phyloP scores from a whole-genome alignment of 257 asterid species.

The Solanum piurae region DNA sequence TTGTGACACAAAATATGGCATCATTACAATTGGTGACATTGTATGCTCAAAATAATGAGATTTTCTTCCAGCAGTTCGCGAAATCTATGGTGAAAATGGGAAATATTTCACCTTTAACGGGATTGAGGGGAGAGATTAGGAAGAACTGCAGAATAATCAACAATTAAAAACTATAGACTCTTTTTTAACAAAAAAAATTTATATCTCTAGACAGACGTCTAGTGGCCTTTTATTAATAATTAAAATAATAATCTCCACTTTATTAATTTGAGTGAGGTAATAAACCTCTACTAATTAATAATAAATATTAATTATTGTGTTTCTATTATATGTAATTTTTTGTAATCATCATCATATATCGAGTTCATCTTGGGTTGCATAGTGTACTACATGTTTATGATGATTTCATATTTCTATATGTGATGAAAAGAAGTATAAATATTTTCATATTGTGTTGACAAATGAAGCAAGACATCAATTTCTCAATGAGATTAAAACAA shows the following conservation, averaged over 20 bases:
- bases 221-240: background rate
- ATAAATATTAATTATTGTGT: background rate
- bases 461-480: background rate
- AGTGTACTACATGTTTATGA: background rate
- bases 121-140: slow-evolving; percentile 57
- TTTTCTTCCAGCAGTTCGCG: slow-evolving; percentile 70
- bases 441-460: too few species aligned
- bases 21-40: slow-evolving; percentile 49
- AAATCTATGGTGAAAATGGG: slow-evolving; percentile 78
- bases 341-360: background rate
- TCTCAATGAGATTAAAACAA: background rate
- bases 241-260: background rate
- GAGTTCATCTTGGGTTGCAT: background rate
- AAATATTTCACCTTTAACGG: slow-evolving; percentile 75
- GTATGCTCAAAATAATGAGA: slow-evolving; percentile 42
- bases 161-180: background rate
- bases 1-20: slow-evolving; percentile 46
- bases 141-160: slow-evolving; percentile 60
- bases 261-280: background rate
- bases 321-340: background rate
- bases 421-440: background rate
- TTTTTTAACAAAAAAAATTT: background rate
- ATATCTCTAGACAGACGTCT: background rate
- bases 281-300: background rate
- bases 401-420: background rate